Percentiles rank a stretch among this genome's conserved stretches.
Evolutionary conservation across 1,284 basidiomycete species (phyloP).

Genomic region (Leccinum cinnamomeum): DNA sequence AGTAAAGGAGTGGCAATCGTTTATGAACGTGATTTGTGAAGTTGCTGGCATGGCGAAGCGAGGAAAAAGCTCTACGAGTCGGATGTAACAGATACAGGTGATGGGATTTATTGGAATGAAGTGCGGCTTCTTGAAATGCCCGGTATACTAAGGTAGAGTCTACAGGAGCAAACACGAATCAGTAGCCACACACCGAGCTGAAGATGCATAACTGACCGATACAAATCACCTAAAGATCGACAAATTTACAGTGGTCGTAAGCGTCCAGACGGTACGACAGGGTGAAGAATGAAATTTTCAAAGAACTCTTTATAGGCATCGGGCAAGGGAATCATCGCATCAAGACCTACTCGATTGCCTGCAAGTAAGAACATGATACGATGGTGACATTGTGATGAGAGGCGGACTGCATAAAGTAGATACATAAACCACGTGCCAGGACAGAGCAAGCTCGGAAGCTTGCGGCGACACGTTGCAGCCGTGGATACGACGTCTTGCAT

Average conservation of each 20-base stretch:
- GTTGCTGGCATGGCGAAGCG: conserved; percentile 9
- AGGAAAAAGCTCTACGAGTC: not conserved
- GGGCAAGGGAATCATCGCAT: not conserved
- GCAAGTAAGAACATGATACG: conserved; percentile 9
- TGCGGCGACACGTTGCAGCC: conserved; percentile 36
- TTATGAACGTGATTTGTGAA: conserved; percentile 1
- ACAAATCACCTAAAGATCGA: conserved; percentile 3
- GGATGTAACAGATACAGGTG: not conserved
- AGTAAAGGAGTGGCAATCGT: conserved; percentile 10
- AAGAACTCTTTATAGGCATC: conserved; percentile 21
- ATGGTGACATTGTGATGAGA: conserved; percentile 22
- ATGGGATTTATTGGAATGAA: not conserved
- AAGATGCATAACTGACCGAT: conserved; percentile 12
- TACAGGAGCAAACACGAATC: conserved; percentile 2
- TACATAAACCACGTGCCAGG: conserved; percentile 29
- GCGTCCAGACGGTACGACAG: conserved; percentile 17
- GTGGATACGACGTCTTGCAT: conserved; percentile 5
- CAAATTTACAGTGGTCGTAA: conserved; percentile 4
- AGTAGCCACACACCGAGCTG: not conserved
- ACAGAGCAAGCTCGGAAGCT: conserved; percentile 39
- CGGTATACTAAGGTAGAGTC: not conserved
- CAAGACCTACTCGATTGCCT: not conserved
- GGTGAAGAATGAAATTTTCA: not conserved
- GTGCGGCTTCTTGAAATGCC: not conserved
- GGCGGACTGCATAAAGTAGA: conserved; percentile 19